These are phyloP conservation scores for Glarea lozoyensis DNA, from an alignment of 495 filamentous ascomycete genomes.

Conservation along the genomic window DNA sequence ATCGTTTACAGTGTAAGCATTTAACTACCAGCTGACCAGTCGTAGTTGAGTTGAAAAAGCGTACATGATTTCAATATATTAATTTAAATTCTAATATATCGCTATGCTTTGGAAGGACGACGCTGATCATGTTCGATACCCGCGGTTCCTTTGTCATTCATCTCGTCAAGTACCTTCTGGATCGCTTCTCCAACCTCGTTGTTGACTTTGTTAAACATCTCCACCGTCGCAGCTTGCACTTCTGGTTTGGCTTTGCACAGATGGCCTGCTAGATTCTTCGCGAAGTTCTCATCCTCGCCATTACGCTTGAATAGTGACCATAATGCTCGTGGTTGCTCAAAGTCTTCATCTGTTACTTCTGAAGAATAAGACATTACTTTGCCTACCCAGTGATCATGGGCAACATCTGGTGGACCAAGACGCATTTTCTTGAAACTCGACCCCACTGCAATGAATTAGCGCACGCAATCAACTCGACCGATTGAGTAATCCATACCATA, in stretches of 20 bases:
- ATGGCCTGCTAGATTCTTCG: conserved; percentile 52
- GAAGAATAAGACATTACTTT: conserved; percentile 26
- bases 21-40: too few relatives aligned
- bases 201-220: conserved; percentile 43
- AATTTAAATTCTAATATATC: too few relatives aligned
- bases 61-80: too few relatives aligned
- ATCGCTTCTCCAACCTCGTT: conserved; percentile 32
- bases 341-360: conserved; percentile 48
- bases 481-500: conserved; percentile 50
- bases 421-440: too few relatives aligned
- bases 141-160: too few relatives aligned
- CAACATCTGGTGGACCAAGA: conserved; percentile 45
- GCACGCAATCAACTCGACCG: too few relatives aligned
- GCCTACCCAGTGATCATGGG: conserved; percentile 56
- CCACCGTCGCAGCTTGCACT: conserved; percentile 49
- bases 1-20: too few relatives aligned
- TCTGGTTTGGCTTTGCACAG: conserved; percentile 42
- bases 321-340: conserved; percentile 52
- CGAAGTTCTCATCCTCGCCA: conserved; percentile 60
- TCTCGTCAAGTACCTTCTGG: conserved; percentile 41
- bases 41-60: too few relatives aligned
- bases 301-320: conserved; percentile 59
- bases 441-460: too few relatives aligned
- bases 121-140: too few relatives aligned
- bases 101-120: too few relatives aligned